These are phyloP conservation scores for Cicer arietinum DNA, from an alignment of 306 rosid species.

Conservation along the genomic window DNA sequence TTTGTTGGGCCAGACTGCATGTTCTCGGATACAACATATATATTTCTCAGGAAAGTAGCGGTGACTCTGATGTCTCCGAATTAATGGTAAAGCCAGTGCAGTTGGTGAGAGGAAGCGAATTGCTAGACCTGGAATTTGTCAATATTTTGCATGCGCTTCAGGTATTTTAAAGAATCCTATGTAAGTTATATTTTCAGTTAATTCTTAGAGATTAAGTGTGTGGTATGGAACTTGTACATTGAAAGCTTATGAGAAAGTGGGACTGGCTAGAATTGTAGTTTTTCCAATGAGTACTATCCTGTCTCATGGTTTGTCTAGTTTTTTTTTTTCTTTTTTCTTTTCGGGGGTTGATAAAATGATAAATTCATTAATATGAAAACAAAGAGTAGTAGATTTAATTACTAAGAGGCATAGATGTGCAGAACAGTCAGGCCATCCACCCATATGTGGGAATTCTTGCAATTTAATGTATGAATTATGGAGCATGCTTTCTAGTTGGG, in stretches of 20 bases:
- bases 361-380: too few relatives aligned
- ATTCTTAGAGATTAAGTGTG: slow-evolving; percentile 16
- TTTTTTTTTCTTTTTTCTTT: too few relatives aligned
- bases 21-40: slow-evolving; percentile 67
- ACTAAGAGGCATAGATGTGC: neutral
- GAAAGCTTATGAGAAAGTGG: slow-evolving; percentile 2
- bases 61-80: slow-evolving; percentile 57
- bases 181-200: neutral
- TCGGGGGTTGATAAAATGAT: too few relatives aligned
- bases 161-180: slow-evolving; percentile 54
- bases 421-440: neutral
- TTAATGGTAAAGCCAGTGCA: slow-evolving; percentile 55
- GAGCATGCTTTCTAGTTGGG: neutral
- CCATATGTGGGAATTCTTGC: neutral
- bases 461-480: neutral
- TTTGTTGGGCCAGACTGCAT: slow-evolving; percentile 88
- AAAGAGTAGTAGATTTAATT: too few relatives aligned
- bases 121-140: slow-evolving; percentile 64
- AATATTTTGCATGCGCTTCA: slow-evolving; percentile 93
- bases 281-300: slow-evolving; percentile 19
- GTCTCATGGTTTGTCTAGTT: neutral
- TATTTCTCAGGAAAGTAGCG: slow-evolving; percentile 51
- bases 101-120: slow-evolving; percentile 62
- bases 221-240: slow-evolving; percentile 8
- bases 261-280: slow-evolving; percentile 30